Evolutionary conservation across 1,284 basidiomycete genomes (phyloP).

Genomic region (Apiotrichum sp.): DNA sequence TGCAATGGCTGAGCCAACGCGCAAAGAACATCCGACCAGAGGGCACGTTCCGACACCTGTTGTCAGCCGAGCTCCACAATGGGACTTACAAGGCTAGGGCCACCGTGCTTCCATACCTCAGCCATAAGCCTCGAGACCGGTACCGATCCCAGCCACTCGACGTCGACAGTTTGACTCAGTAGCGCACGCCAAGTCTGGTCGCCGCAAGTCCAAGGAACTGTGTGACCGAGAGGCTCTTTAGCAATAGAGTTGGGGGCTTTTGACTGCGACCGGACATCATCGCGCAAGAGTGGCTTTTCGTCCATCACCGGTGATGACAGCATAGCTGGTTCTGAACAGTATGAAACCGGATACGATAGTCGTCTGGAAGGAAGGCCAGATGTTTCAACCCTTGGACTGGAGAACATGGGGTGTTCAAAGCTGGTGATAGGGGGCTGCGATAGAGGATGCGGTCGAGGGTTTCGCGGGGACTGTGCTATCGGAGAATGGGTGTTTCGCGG

Average conservation of each 20-base stretch:
- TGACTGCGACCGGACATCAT: too few species aligned
- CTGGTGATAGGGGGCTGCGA: too few species aligned
- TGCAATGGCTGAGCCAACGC: conserved; percentile 22
- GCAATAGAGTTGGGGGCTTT: background rate
- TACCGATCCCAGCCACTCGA: conserved; percentile 36
- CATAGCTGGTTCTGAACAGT: too few species aligned
- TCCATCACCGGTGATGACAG: too few species aligned
- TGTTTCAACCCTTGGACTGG: too few species aligned
- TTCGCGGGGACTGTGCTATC: too few species aligned
- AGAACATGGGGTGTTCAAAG: too few species aligned
- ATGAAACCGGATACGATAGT: too few species aligned
- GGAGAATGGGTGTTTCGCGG: too few species aligned
- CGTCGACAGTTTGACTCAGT: conserved; percentile 34
- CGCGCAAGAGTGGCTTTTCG: too few species aligned
- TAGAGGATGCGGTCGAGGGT: too few species aligned
- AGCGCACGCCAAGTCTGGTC: conserved; percentile 7
- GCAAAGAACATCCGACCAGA: conserved; percentile 39
- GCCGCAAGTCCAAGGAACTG: conserved; percentile 6
- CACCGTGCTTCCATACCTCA: conserved; percentile 41
- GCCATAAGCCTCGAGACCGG: conserved; percentile 29
- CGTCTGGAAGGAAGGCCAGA: too few species aligned
- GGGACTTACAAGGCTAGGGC: conserved; percentile 34
- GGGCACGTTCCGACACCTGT: conserved; percentile 31
- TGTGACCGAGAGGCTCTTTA: background rate
- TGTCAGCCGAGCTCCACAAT: background rate